Evolutionary conservation across 306 rosid species (phyloP).

Genomic region (Medicago arabica): DNA sequence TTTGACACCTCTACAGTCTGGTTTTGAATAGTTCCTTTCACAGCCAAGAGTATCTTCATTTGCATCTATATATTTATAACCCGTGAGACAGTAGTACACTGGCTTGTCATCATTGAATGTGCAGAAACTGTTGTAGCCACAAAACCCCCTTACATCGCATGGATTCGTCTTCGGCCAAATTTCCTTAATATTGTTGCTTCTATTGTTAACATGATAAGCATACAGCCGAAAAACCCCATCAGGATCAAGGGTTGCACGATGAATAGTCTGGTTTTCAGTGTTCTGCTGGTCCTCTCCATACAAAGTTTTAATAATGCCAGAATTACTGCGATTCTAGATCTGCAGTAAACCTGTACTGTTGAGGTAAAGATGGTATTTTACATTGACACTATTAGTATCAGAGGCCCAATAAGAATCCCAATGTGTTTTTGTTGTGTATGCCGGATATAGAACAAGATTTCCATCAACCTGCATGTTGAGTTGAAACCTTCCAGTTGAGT

Average conservation of each 20-base stretch:
- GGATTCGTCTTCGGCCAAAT: accelerated
- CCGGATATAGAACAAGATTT: too few relatives aligned
- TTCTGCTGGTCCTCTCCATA: background rate
- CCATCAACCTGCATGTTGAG: too few relatives aligned
- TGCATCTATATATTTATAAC: conserved; percentile 23
- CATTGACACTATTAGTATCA: too few relatives aligned
- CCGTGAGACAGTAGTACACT: conserved; percentile 30
- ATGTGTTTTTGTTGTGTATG: too few relatives aligned
- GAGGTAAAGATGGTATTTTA: conserved; percentile 15
- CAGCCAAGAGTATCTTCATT: conserved; percentile 33
- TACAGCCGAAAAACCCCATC: conserved; percentile 43
- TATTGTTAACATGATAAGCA: conserved; percentile 13
- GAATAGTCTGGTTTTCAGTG: background rate
- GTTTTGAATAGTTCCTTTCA: conserved; percentile 31
- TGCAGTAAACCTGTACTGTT: conserved; percentile 15
- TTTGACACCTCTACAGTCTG: conserved; percentile 18
- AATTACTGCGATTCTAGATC: background rate
- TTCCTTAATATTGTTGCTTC: accelerated
- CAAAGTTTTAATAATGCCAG: background rate
- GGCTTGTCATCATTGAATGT: conserved; percentile 14
- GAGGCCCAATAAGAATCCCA: too few relatives aligned
- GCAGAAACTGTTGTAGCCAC: conserved; percentile 49
- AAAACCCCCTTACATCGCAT: background rate
- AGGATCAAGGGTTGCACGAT: conserved; percentile 38
- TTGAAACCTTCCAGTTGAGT: too few relatives aligned